These are phyloP conservation scores for Ogataea salicorniae DNA, from an alignment of 805 yeast species.

Conservation along the genomic window DNA sequence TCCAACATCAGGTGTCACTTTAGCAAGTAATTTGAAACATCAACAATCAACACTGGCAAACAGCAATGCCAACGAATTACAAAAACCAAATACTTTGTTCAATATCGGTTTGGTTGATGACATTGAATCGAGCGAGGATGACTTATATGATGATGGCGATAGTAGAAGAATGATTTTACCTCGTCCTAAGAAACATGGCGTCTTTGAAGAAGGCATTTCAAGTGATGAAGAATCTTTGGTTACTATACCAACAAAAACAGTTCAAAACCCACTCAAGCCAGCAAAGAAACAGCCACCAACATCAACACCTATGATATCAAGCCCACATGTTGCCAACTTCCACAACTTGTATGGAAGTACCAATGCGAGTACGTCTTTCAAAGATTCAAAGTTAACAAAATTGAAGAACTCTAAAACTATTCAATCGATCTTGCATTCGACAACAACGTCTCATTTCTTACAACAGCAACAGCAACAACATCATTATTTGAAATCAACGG, in stretches of 20 bases:
- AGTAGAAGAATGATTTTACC: neutral
- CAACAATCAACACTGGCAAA: conserved; percentile 1
- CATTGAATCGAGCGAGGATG: neutral
- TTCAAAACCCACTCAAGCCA: neutral
- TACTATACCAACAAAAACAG: too few species aligned
- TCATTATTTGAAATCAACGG: neutral
- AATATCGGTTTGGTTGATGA: too few species aligned
- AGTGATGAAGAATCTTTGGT: neutral
- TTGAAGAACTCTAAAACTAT: conserved; percentile 22
- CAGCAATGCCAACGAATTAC: neutral
- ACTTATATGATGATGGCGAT: neutral
- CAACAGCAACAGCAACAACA: conserved; percentile 8
- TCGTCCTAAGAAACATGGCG: neutral
- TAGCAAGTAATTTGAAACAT: conserved; percentile 7
- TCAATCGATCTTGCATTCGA: conserved; percentile 23
- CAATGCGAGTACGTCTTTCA: neutral
- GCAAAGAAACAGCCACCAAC: neutral
- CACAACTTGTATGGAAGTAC: neutral
- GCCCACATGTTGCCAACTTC: neutral
- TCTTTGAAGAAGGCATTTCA: neutral
- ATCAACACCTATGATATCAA: neutral
- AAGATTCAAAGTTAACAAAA: conserved; percentile 20
- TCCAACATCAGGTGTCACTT: conserved; percentile 18
- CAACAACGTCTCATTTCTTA: conserved; percentile 4
- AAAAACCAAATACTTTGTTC: neutral